Conservation (phyloP, 352 stramenopile species). For the Phytophthora pseudosyringae region DNA sequence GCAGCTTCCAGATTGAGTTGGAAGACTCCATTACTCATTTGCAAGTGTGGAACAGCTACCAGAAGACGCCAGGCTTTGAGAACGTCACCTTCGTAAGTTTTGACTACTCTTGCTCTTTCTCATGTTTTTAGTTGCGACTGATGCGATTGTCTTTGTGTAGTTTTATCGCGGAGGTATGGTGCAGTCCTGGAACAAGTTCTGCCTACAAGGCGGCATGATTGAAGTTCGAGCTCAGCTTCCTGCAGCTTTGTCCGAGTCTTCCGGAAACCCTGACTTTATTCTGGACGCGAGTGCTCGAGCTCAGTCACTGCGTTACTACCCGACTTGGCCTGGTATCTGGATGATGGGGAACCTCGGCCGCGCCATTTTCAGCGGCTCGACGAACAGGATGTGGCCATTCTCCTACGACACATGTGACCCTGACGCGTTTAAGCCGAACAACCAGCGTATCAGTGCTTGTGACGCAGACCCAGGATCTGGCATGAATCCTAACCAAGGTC, state of each 20-base stretch:
- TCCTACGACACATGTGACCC: slow-evolving; percentile 90
- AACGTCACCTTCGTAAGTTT: slow-evolving; percentile 49
- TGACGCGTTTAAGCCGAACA: slow-evolving; percentile 30
- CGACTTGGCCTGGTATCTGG: slow-evolving; percentile 94
- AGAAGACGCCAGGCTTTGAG: slow-evolving; percentile 39
- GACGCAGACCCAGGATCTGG: slow-evolving; percentile 89
- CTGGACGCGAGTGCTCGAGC: slow-evolving; percentile 40
- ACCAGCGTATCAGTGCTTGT: slow-evolving; percentile 83
- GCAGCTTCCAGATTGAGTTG: slow-evolving; percentile 51
- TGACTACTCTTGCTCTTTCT: neutral
- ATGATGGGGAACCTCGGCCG: slow-evolving; percentile 94
- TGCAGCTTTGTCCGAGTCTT: slow-evolving; percentile 51
- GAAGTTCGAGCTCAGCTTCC: slow-evolving; percentile 85
- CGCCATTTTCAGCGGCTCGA: slow-evolving; percentile 92
- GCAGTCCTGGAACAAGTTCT: slow-evolving; percentile 95
- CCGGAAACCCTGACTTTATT: slow-evolving; percentile 51
- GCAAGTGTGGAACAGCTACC: slow-evolving; percentile 56
- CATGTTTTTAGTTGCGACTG: neutral
- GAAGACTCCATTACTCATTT: slow-evolving; percentile 38
- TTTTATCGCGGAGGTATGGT: slow-evolving; percentile 86
- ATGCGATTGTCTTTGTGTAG: too few relatives aligned
- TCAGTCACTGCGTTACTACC: slow-evolving; percentile 50
- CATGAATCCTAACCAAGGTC: slow-evolving; percentile 81
- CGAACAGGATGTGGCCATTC: slow-evolving; percentile 95
- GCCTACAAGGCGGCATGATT: slow-evolving; percentile 91